These are phyloP conservation scores for Lachancea lanzarotensis DNA, from an alignment of 805 yeast genomes.

Conservation along the genomic window DNA sequence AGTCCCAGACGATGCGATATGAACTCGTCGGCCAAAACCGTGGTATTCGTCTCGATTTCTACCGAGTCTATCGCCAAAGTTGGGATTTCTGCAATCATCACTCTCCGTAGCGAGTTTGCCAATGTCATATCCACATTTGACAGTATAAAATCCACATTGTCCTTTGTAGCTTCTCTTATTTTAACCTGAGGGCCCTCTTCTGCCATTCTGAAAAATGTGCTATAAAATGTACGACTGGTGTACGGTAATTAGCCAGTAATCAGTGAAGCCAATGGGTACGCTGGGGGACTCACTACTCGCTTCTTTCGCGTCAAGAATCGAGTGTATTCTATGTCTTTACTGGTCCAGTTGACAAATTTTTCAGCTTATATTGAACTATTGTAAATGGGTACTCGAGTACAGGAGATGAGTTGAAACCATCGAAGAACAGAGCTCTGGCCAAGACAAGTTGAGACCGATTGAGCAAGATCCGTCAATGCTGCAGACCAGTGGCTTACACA, in stretches of 20 bases:
- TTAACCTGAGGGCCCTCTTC: conserved; percentile 65
- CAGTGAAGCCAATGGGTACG: not conserved
- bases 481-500: not conserved
- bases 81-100: conserved; percentile 94
- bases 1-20: conserved; percentile 90
- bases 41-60: conserved; percentile 86
- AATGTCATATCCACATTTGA: conserved; percentile 81
- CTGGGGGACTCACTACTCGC: not conserved
- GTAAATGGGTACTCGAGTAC: not conserved
- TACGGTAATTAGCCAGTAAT: not conserved
- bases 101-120: conserved; percentile 87
- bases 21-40: conserved; percentile 95
- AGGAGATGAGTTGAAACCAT: too few species aligned
- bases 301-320: not conserved
- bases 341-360: conserved; percentile 1
- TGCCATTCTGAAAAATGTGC: conserved; percentile 19
- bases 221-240: not conserved
- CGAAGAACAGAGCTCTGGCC: too few species aligned
- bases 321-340: not conserved
- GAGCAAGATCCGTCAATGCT: not conserved
- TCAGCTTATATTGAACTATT: not conserved
- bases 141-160: conserved; percentile 84
- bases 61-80: conserved; percentile 95
- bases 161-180: conserved; percentile 77
- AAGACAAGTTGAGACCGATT: too few species aligned